Evolutionary conservation across 371 early-diverging fungal genomes (phyloP), one percentile per base, ranked within the genome.

Genomic region (Umbelopsis sp.): DNA sequence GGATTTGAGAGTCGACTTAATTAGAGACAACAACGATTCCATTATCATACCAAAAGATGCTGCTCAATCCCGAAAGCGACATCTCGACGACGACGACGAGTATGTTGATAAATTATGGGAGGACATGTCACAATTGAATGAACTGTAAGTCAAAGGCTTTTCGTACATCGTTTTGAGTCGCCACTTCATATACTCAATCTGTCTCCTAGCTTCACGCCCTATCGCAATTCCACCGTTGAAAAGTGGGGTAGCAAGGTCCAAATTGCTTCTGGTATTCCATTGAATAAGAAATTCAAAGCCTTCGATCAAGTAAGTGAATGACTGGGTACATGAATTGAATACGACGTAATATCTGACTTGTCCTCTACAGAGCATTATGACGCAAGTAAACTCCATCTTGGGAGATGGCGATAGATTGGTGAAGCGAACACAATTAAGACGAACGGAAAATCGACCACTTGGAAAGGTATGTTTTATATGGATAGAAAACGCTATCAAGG

Each of bases 221-320:
- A 84, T 82, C 93, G 95, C 32, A 86, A 94, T 73, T 81, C 85
- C 64, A 94, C 95, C 3, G 81, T 98, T 53, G 96, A 96, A 50
- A 97, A 96, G 73, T 98, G 98, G 98, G 89, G 90, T 72, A 89
- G 87, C 78, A 95, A 95, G 76, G 93, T 96, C 6, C 92, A 93
- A 70, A 82, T 88, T 2, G 88, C 95, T 4, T 83, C 91, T 8
- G 89, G 91, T 37, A 80, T 87, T 18, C 82, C 89, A 14, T 77
- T 89, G 41, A 86, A 87, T 72, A 97, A 95, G 69, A 94, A 94
- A 74, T 96, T 98, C 87, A 97, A 96, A 75, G 94, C 94, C 2
- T 90, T 98, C 78, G 93, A 97, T 83, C 94, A 96, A 81, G 83
- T 80, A 74, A 41, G 41, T 41, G 41, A 12, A 7, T 41, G 41